Base-by-base conservation (phyloP, 176 grass and related monocot species). In the Aegilops longissima region DNA sequence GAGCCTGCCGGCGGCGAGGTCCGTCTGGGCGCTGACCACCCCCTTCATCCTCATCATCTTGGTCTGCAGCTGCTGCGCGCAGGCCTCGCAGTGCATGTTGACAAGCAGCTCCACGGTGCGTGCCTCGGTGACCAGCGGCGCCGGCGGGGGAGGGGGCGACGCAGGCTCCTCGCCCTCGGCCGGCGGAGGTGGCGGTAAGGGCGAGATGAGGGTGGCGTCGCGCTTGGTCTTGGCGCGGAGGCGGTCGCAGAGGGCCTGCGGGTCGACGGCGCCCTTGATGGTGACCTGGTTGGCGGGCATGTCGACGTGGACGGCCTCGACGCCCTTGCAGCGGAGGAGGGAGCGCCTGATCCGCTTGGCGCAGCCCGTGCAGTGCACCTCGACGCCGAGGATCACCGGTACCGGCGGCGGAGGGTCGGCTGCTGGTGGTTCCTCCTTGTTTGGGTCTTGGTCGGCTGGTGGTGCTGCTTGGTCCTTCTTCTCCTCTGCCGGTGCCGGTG, bases 41-140 rank as follows among this genome's bases (percentile, higher is more conserved):
- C 95, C 93, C 88, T 54, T 90, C 87, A 97, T 93, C 80, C 87
- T 90, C 45, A 91, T 51, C 8, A 97, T 90, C 87, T 90, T 97
- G 36, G 40, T 86, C 24, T 90, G 86, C 36, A 97, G 87, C 45
- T 95, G 95, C 65, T 90, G 70, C 1, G 93, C 91, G 74, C 95
- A 97, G 77, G 95, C 93, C 66, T 97, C 93, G 68, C 95, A 97
- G 86, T 97, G 95, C 95, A 97, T 97, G 91, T 90, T 95, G 31
- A 95, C 91, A 12, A 76, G 81, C 5, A 97, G 89, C 80, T 95
- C 93, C 70, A 94, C 80, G 52, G 90, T 95, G 20, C 76, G 79
- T 9, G 86, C 73, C 52, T 81, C 86, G 34, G 44, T 84, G 11
- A 84, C 95, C 70, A 90, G 77, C 52, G 94, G 29, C 29, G 85